These are phyloP conservation scores for Blastomyces emzantsi DNA, from an alignment of 2,329 filamentous ascomycete species.

Conservation along the genomic window DNA sequence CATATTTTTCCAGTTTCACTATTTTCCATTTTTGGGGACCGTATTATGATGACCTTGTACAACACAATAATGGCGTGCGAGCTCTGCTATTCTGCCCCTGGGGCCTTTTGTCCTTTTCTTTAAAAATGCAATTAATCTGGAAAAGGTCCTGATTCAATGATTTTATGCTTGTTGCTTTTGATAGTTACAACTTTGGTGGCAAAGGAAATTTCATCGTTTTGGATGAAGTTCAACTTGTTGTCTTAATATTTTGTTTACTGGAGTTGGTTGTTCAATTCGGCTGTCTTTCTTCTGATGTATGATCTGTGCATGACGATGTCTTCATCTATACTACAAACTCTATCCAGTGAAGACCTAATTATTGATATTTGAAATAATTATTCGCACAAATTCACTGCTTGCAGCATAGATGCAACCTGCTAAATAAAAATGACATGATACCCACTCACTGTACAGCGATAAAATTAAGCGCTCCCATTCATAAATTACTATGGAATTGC, in stretches of 20 bases:
- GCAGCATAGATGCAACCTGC: neutral
- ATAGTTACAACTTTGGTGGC: neutral
- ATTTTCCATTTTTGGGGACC: too few species aligned
- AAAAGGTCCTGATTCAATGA: neutral
- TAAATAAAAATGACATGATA: neutral
- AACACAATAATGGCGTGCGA: neutral
- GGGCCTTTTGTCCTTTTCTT: neutral
- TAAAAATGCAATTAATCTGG: neutral
- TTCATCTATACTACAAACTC: neutral
- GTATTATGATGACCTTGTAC: neutral
- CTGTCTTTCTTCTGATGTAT: neutral
- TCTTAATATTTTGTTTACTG: neutral
- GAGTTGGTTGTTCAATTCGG: neutral
- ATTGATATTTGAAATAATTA: neutral
- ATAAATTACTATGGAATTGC: neutral
- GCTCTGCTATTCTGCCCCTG: neutral
- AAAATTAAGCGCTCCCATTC: neutral
- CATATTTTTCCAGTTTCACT: neutral
- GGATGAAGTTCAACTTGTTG: neutral
- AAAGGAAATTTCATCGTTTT: neutral
- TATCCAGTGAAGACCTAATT: neutral
- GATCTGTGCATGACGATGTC: neutral
- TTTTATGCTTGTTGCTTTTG: neutral
- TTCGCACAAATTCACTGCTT: too few species aligned
- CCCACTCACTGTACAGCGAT: neutral